Conservation (phyloP, 2,329 filamentous ascomycete genomes). For the Plectosphaerella plurivora region DNA sequence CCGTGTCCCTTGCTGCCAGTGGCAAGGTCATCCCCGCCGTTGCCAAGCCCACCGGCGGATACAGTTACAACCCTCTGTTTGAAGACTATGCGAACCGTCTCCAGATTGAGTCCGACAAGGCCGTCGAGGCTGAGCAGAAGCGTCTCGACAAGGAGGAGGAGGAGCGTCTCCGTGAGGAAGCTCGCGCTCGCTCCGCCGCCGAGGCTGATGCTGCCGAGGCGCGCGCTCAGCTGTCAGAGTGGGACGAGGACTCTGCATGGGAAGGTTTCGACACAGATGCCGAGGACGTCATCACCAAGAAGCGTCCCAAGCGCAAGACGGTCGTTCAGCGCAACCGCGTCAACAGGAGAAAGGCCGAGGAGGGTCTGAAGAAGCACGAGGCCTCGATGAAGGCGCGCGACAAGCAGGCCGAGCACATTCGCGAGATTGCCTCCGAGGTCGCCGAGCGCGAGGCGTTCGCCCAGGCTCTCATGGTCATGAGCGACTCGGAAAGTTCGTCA, state of each 20-base stretch:
- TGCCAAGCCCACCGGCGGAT: slow-evolving; percentile 71
- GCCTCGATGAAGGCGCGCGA: slow-evolving; percentile 68
- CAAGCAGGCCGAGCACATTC: slow-evolving; percentile 66
- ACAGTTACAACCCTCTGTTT: slow-evolving; percentile 89
- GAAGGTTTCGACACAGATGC: slow-evolving; percentile 82
- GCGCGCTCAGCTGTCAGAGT: slow-evolving; percentile 61
- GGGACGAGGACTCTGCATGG: slow-evolving; percentile 88
- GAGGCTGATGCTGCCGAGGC: slow-evolving; percentile 71
- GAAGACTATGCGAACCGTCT: slow-evolving; percentile 79
- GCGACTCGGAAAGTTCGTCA: slow-evolving; percentile 25
- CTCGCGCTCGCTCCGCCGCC: slow-evolving; percentile 64
- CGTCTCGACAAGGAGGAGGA: slow-evolving; percentile 63
- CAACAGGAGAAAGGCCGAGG: slow-evolving; percentile 83
- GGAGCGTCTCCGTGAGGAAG: slow-evolving; percentile 63
- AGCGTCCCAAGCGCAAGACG: slow-evolving; percentile 80
- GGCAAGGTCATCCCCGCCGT: slow-evolving; percentile 79
- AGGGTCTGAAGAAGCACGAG: slow-evolving; percentile 71
- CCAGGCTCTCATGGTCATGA: slow-evolving; percentile 27
- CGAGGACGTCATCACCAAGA: slow-evolving; percentile 58
- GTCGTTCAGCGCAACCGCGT: slow-evolving; percentile 81
- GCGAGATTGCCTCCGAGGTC: slow-evolving; percentile 63
- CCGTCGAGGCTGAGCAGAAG: slow-evolving; percentile 72
- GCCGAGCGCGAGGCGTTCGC: slow-evolving; percentile 50
- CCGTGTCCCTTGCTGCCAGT: slow-evolving; percentile 76
- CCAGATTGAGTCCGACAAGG: slow-evolving; percentile 70